phyloP scores from a whole-genome alignment of 352 stramenopile genomes.

The Globisporangium splendens region DNA sequence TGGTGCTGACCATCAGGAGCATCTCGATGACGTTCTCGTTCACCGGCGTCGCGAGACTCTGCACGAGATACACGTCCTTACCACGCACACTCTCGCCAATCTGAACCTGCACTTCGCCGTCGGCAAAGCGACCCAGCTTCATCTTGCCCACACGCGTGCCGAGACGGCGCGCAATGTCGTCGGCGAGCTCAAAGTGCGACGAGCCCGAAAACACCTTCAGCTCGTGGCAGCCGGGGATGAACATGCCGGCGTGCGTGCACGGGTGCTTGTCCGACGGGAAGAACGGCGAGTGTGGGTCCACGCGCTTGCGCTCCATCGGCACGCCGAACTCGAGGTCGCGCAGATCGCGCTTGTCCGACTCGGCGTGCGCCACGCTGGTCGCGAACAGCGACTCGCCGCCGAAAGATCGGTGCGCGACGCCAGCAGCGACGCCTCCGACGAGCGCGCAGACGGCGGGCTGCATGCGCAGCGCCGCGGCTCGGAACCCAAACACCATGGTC shows the following conservation, averaged over 20 bases:
- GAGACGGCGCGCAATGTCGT: slow-evolving; percentile 86
- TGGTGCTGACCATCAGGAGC: slow-evolving; percentile 93
- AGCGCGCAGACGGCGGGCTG: slow-evolving; percentile 51
- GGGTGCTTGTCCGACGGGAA: slow-evolving; percentile 89
- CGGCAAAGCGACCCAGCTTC: slow-evolving; percentile 88
- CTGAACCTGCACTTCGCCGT: slow-evolving; percentile 92
- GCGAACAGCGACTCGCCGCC: slow-evolving; percentile 13
- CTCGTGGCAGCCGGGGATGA: slow-evolving; percentile 90
- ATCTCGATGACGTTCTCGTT: slow-evolving; percentile 96
- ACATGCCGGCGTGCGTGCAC: slow-evolving; percentile 89
- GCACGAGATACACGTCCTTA: slow-evolving; percentile 94
- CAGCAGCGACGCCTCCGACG: slow-evolving; percentile 43
- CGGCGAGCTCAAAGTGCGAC: slow-evolving; percentile 87
- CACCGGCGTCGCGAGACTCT: slow-evolving; percentile 89
- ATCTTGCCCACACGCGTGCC: slow-evolving; percentile 86
- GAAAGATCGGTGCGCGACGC: slow-evolving; percentile 37
- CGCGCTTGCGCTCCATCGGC: slow-evolving; percentile 82
- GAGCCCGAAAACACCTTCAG: slow-evolving; percentile 93
- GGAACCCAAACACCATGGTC: slow-evolving; percentile 66
- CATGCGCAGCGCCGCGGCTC: slow-evolving; percentile 35
- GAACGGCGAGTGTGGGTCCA: slow-evolving; percentile 86
- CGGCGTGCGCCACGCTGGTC: slow-evolving; percentile 23
- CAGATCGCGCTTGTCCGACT: slow-evolving; percentile 73
- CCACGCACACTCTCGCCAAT: slow-evolving; percentile 91
- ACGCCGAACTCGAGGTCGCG: slow-evolving; percentile 85